Conservation (phyloP, 192 early-diverging fungal species). For the Linnemannia schmuckeri region DNA sequence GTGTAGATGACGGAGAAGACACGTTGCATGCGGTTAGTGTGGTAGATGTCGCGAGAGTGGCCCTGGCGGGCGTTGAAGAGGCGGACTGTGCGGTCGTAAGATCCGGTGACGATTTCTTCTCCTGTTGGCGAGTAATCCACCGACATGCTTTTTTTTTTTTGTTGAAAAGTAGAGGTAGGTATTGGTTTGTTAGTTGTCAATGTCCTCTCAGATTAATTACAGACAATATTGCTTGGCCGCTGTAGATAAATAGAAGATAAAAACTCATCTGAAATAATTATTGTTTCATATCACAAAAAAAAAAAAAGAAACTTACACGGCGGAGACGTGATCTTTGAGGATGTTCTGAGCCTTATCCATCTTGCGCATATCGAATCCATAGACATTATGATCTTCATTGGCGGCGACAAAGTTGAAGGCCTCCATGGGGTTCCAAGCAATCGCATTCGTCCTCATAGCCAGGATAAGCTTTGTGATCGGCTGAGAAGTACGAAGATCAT, state of each 20-base stretch:
- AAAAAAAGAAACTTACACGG: conserved; percentile 74
- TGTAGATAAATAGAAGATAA: neutral
- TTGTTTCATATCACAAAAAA: neutral
- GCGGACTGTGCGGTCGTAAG: conserved; percentile 94
- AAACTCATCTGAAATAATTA: neutral
- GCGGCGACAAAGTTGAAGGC: conserved; percentile 95
- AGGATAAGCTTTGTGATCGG: conserved; percentile 90
- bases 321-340: conserved; percentile 96
- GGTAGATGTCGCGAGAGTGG: conserved; percentile 93
- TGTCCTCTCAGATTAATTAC: neutral
- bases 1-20: conserved; percentile 93
- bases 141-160: conserved; percentile 72
- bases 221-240: neutral
- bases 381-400: conserved; percentile 98
- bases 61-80: conserved; percentile 87
- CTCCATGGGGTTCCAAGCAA: conserved; percentile 99
- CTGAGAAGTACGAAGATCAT: conserved; percentile 91
- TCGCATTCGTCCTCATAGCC: conserved; percentile 93
- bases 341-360: conserved; percentile 89
- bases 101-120: conserved; percentile 93
- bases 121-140: conserved; percentile 99
- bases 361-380: conserved; percentile 98
- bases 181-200: neutral
- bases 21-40: conserved; percentile 98
- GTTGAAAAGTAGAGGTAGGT: neutral